Evolutionary conservation across 345 rosid species (phyloP).

Genomic region (Eucalyptus paniculata): DNA sequence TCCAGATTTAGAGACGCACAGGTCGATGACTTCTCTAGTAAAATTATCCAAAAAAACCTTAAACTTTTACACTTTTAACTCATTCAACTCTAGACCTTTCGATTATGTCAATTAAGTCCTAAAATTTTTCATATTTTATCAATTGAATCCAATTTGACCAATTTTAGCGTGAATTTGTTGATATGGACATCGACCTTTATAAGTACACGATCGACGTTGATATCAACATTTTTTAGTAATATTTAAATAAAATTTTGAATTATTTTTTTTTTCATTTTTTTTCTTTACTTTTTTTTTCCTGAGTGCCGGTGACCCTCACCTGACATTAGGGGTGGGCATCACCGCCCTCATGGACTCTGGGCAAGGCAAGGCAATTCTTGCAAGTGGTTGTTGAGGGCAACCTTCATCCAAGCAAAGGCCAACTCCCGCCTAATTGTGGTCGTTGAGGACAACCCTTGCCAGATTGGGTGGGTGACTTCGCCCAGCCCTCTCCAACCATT

Average conservation of each 20-base stretch:
- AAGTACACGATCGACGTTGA: accelerated
- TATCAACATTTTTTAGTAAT: too few relatives aligned
- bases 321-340: too few relatives aligned
- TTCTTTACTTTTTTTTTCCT: accelerated
- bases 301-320: accelerated
- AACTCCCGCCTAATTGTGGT: not conserved
- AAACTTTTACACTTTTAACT: not conserved
- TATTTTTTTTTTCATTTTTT: too few relatives aligned
- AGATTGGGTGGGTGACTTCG: not conserved
- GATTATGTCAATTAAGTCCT: not conserved
- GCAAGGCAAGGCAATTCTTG: too few relatives aligned
- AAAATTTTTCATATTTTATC: too few relatives aligned
- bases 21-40: not conserved
- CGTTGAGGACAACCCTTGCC: accelerated
- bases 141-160: accelerated
- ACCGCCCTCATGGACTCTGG: too few relatives aligned
- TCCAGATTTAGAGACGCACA: not conserved
- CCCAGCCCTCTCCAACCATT: not conserved
- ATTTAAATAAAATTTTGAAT: too few relatives aligned
- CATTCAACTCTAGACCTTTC: not conserved
- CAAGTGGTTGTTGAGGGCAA: too few relatives aligned
- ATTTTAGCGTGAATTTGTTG: accelerated
- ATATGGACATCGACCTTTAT: too few relatives aligned
- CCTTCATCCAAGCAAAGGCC: not conserved
- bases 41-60: too few relatives aligned